phyloP scores from a whole-genome alignment of 352 stramenopile species.

The Pythium insidiosum region DNA sequence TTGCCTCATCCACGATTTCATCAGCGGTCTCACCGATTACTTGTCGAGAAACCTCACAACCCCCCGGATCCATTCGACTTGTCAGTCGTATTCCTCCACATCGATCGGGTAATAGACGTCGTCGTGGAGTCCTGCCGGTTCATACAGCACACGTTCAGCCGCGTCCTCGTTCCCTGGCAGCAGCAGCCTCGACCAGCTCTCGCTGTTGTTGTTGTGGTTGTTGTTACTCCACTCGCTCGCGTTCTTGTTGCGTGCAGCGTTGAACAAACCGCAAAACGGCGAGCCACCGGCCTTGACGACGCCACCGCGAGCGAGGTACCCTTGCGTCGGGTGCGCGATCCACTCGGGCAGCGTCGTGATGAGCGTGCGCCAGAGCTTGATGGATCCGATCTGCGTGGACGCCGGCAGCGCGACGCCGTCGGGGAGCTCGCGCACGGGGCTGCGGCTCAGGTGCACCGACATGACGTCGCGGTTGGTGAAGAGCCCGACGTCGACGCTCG shows the following conservation, averaged over 20 bases:
- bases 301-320: not conserved
- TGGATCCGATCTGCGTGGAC: not conserved
- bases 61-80: too few relatives aligned
- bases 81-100: not conserved
- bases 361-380: not conserved
- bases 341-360: not conserved
- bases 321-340: not conserved
- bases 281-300: not conserved
- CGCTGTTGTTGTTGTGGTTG: too few relatives aligned
- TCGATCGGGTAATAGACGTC: not conserved
- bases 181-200: not conserved
- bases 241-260: not conserved
- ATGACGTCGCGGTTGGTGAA: not conserved
- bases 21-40: too few relatives aligned
- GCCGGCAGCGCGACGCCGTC: not conserved
- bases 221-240: not conserved
- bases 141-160: not conserved
- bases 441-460: not conserved
- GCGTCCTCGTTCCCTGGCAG: not conserved
- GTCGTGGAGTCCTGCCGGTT: not conserved
- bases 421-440: not conserved
- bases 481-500: not conserved
- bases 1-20: too few relatives aligned
- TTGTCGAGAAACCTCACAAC: too few relatives aligned
- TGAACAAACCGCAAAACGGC: not conserved